Evolutionary conservation across 345 rosid genomes (phyloP), one percentile per base, ranked within the genome.

Genomic region (Salix koriyanagi): DNA sequence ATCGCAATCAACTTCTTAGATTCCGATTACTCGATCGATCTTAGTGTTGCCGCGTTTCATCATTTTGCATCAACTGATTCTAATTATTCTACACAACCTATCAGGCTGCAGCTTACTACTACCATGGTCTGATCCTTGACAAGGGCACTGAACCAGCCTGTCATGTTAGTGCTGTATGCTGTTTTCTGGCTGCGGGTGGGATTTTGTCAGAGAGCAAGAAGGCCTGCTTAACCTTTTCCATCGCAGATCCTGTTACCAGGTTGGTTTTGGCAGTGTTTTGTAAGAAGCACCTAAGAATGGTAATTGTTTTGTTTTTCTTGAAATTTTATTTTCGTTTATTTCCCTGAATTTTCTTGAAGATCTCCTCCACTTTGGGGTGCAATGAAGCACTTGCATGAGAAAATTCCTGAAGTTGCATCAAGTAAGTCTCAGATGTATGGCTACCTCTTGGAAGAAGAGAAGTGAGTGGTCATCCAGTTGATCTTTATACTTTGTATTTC

Each of bases 41-140:
- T 41, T 11, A 26, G 64, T 32, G 25, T 25, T 0, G 21, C 71
- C 36, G 66, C 70, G 50, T 54, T 71, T 65, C 42, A 52, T 50
- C 4, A 46, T 12, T 73, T 61, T 77, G 30, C 48, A 18, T 10
- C 39, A 12, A 26, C 52, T 68, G 64, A 74, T 70, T 62, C 74
- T 77, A 11, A 41, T 67, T 37, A 13, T 74, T 34, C 61, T 44
- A 18, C 25, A 25, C 72, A 26, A 30, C 73, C 42, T 70, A 34
- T 56, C 78, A 95, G 99, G 97, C 97, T 2, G 96, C 94, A 7
- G 94, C 99, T 56, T 95, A 91, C 83, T 95, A 93, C 83, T 95
- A 88, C 89, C 98, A 93, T 73, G 99, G 99, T 56, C 86, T 90
- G 75, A 87, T 96, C 77, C 86, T 89, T 4, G 98, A 96, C 82